phyloP scores from a whole-genome alignment of 768 basidiomycete genomes.

The Suillus variegatus region DNA sequence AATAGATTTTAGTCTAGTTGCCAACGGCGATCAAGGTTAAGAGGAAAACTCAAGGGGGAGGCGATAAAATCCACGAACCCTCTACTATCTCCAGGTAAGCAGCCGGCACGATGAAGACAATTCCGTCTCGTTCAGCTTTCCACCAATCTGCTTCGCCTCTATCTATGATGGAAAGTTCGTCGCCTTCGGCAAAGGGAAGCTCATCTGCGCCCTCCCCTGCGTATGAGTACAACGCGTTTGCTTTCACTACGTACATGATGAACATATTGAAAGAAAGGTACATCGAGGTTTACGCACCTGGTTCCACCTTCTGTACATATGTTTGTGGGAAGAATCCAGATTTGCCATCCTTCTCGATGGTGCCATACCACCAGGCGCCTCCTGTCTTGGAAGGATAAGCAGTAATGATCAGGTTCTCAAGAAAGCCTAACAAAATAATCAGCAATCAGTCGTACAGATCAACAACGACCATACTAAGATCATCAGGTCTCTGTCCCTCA shows the following conservation, averaged over 20 bases:
- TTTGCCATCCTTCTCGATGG: conserved; percentile 58
- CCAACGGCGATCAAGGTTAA: conserved; percentile 46
- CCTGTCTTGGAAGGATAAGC: conserved; percentile 86
- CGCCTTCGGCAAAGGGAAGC: conserved; percentile 83
- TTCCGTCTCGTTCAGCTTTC: conserved; percentile 88
- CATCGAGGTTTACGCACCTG: conserved; percentile 42
- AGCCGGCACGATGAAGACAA: conserved; percentile 90
- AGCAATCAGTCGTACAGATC: neutral
- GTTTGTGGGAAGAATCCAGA: conserved; percentile 89
- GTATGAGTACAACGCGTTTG: conserved; percentile 83
- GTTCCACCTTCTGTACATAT: conserved; percentile 74
- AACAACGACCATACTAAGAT: conserved; percentile 60
- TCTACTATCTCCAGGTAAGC: conserved; percentile 82
- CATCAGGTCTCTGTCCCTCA: conserved; percentile 83
- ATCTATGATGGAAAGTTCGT: conserved; percentile 78
- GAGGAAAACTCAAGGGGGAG: conserved; percentile 52
- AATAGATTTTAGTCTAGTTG: conserved; percentile 81
- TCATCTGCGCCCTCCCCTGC: conserved; percentile 72
- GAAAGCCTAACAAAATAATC: conserved; percentile 57
- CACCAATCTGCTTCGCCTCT: conserved; percentile 89
- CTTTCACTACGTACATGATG: conserved; percentile 48
- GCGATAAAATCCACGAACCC: conserved; percentile 77
- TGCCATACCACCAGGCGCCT: conserved; percentile 95
- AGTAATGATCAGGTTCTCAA: conserved; percentile 71
- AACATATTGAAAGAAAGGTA: conserved; percentile 6